Evolutionary conservation across 202 grass and related monocot genomes (phyloP).

Genomic region (Dendrocalamus latiflorus): DNA sequence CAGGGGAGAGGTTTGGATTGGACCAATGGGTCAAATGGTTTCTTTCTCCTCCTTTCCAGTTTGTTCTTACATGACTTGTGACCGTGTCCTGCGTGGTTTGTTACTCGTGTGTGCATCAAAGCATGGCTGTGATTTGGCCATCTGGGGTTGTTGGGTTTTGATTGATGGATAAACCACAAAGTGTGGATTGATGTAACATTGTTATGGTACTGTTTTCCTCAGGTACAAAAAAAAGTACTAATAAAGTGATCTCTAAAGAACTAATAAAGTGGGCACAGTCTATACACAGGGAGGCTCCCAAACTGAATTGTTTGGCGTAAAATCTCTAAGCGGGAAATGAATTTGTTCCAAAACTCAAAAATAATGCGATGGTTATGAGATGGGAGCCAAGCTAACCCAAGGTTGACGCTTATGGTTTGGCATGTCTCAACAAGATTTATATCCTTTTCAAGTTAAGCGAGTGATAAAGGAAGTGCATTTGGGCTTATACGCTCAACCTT

Average conservation of each 20-base stretch:
- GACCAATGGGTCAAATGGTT: slow-evolving; percentile 26
- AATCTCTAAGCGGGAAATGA: neutral
- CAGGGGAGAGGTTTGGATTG: slow-evolving; percentile 18
- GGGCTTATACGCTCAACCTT: no score
- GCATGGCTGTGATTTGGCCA: neutral
- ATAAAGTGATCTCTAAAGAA: neutral
- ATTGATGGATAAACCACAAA: neutral
- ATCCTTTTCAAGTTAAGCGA: neutral
- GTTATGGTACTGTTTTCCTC: neutral
- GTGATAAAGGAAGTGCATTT: neutral
- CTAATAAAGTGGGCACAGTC: neutral
- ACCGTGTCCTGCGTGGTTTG: slow-evolving; percentile 13
- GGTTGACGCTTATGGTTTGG: neutral
- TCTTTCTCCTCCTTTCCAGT: neutral
- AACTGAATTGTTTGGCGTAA: neutral
- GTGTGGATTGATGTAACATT: neutral
- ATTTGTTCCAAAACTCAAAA: no score
- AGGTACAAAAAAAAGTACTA: neutral
- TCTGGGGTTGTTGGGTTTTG: neutral
- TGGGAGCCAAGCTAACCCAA: neutral
- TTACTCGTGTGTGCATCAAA: neutral
- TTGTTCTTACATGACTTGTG: slow-evolving; percentile 32
- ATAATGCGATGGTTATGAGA: no score
- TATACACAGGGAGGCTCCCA: neutral
- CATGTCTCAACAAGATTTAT: no score